phyloP scores from a whole-genome alignment of 78 protist species.

The Isochrysis galbana region DNA sequence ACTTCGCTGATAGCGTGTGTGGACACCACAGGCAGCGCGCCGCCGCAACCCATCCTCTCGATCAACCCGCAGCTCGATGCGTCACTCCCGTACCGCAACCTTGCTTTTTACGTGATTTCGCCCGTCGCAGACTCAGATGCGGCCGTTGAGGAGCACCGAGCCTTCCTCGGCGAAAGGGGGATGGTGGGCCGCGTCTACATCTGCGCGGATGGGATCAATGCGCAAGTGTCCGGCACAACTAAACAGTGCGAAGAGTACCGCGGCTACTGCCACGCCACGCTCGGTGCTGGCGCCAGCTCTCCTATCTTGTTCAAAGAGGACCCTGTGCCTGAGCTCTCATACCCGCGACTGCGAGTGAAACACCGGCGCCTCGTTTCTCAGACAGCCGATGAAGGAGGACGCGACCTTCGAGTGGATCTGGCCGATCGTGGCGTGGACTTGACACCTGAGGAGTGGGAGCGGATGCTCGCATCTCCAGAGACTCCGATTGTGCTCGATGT shows the following conservation, averaged over 20 bases:
- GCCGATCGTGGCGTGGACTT: conserved; percentile 11
- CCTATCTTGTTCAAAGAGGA: conserved; percentile 6
- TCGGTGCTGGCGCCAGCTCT: neutral
- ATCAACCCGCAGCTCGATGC: neutral
- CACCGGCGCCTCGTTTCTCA: neutral
- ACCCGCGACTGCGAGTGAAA: neutral
- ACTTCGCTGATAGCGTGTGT: too few relatives aligned
- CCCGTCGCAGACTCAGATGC: neutral
- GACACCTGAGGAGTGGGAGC: conserved; percentile 15
- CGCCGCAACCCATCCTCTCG: neutral
- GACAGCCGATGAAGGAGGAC: too few relatives aligned
- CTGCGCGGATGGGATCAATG: conserved; percentile 26
- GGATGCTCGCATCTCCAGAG: neutral
- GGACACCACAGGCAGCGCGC: too few relatives aligned
- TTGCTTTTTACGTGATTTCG: conserved; percentile 27
- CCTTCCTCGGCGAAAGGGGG: neutral
- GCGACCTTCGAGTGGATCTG: neutral
- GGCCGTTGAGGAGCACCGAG: neutral
- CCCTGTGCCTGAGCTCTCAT: conserved; percentile 5
- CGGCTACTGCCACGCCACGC: neutral
- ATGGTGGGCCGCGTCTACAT: conserved; percentile 43
- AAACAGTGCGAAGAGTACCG: neutral
- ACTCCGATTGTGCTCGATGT: conserved; percentile 24
- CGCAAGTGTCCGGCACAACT: conserved; percentile 18
- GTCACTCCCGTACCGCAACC: conserved; percentile 11